Conservation (phyloP, 1,284 basidiomycete genomes). For the Leccinum pseudoinsigne region DNA sequence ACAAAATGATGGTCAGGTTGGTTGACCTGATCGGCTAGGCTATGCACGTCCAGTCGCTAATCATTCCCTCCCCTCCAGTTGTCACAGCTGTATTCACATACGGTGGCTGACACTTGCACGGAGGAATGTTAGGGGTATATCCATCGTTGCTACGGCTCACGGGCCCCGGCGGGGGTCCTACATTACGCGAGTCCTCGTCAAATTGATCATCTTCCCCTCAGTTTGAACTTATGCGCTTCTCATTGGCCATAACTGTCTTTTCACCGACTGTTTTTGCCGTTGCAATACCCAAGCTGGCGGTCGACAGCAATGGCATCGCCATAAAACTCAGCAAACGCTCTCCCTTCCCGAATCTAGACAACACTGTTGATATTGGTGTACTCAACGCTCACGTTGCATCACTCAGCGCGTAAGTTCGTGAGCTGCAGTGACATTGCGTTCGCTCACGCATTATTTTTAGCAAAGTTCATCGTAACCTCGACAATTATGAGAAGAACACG, state of each 20-base stretch:
- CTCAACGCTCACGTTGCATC: neutral
- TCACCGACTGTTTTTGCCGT: neutral
- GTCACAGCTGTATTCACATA: too few relatives aligned
- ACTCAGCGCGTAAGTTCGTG: neutral
- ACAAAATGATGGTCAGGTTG: too few relatives aligned
- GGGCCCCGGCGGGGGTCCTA: too few relatives aligned
- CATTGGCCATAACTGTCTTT: neutral
- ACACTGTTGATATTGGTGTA: neutral
- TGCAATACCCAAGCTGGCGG: neutral
- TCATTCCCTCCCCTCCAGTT: too few relatives aligned
- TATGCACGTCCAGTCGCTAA: too few relatives aligned
- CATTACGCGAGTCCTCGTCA: too few relatives aligned
- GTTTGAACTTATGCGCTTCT: neutral
- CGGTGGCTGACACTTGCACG: too few relatives aligned
- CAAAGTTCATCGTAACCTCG: neutral
- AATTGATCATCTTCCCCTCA: too few relatives aligned
- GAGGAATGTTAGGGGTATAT: too few relatives aligned
- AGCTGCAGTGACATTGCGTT: neutral
- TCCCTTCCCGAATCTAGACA: neutral
- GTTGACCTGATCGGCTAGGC: too few relatives aligned
- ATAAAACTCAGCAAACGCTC: neutral
- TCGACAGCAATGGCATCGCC: neutral
- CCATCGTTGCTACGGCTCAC: too few relatives aligned
- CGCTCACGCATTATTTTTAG: neutral
- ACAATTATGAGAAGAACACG: neutral